Conservation (phyloP, 345 rosid species). For the Eucalyptus leucophloia region DNA sequence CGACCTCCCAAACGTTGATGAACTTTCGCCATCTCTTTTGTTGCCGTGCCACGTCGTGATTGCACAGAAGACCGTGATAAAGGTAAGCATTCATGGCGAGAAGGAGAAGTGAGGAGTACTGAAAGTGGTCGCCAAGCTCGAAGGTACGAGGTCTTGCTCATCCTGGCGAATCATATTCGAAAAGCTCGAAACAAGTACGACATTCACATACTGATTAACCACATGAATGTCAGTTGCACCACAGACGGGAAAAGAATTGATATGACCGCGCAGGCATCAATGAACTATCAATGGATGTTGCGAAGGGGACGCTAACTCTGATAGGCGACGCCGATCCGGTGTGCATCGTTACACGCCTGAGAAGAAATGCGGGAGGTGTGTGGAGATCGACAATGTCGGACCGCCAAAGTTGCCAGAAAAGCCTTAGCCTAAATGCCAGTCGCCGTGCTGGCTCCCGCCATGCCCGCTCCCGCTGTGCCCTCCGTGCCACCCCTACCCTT, state of each 20-base stretch:
- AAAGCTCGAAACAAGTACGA: neutral
- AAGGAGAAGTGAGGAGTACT: neutral
- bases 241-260: neutral
- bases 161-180: neutral
- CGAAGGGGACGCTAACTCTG: slow-evolving; percentile 3
- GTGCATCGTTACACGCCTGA: neutral
- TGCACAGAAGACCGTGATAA: neutral
- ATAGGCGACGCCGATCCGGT: neutral
- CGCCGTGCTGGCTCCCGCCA: neutral
- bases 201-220: neutral
- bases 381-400: neutral
- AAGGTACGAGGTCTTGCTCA: neutral
- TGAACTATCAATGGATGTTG: neutral
- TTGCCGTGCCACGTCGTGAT: neutral
- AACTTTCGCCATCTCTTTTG: neutral
- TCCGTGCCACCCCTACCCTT: neutral
- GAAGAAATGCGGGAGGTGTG: neutral
- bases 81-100: neutral
- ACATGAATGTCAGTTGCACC: neutral
- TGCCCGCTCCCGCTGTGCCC: neutral
- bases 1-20: neutral
- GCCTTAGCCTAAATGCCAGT: neutral
- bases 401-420: neutral
- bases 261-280: neutral
- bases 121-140: neutral